Conservation (phyloP, 169 alveolate species). For the Toxoplasma gondii region DNA sequence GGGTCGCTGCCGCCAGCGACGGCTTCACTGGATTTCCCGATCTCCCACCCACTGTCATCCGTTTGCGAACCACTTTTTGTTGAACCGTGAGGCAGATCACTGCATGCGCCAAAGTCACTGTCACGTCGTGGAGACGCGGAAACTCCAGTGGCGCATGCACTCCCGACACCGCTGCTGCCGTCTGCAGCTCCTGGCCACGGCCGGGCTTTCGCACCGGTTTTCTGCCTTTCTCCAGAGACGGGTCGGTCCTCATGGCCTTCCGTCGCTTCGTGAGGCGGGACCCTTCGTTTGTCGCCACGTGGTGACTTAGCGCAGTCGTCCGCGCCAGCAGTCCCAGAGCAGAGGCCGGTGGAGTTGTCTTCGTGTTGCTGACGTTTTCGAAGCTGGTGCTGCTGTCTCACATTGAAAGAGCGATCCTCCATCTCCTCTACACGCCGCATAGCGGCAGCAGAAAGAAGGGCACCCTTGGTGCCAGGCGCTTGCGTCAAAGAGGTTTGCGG, state of each 20-base stretch:
- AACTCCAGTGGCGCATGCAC: too few relatives aligned
- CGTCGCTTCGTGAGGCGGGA: constrained; percentile 20
- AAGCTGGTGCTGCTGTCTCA: not conserved
- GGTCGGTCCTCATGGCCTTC: not conserved
- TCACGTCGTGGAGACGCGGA: too few relatives aligned
- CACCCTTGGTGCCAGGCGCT: not conserved
- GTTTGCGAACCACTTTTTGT: too few relatives aligned
- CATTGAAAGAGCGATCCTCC: constrained; percentile 25
- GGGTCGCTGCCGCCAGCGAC: not conserved
- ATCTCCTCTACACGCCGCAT: constrained; percentile 44
- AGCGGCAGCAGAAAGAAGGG: constrained; percentile 11
- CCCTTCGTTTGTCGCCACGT: constrained; percentile 1
- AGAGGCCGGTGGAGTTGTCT: not conserved
- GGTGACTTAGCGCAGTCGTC: not conserved
- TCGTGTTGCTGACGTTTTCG: not conserved
- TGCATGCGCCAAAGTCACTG: too few relatives aligned
- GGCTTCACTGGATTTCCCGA: not conserved
- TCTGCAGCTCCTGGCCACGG: too few relatives aligned
- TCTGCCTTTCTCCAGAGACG: too few relatives aligned
- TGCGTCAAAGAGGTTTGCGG: not conserved
- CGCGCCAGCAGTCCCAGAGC: not conserved
- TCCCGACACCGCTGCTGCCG: too few relatives aligned
- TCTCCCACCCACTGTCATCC: too few relatives aligned
- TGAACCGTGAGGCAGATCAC: too few relatives aligned
- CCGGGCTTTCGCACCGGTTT: too few relatives aligned